phyloP scores from a whole-genome alignment of 2,329 filamentous ascomycete genomes.

The Cadophora gregata region DNA sequence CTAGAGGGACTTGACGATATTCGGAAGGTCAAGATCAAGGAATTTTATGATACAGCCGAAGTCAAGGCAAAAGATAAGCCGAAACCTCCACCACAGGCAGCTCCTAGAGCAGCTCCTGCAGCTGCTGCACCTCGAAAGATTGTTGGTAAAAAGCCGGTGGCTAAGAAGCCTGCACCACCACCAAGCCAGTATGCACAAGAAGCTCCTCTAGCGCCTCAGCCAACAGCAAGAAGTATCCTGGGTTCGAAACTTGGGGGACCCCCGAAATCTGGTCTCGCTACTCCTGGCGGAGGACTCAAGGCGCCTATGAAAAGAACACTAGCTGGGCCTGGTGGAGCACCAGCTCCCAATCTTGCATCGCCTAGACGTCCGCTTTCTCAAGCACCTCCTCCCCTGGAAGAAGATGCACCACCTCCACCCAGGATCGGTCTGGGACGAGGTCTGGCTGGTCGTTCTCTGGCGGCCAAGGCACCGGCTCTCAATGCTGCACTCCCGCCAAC shows the following conservation, averaged over 20 bases:
- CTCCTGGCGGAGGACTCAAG: slow-evolving; percentile 56
- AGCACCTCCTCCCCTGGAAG: slow-evolving; percentile 52
- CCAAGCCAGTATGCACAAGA: slow-evolving; percentile 53
- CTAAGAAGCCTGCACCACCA: slow-evolving; percentile 55
- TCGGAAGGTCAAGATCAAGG: slow-evolving; percentile 92
- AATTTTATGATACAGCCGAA: slow-evolving; percentile 82
- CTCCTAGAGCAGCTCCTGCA: slow-evolving; percentile 55
- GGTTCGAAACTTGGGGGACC: slow-evolving; percentile 62
- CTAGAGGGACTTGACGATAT: slow-evolving; percentile 95
- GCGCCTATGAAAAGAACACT: slow-evolving; percentile 62
- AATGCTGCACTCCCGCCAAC: slow-evolving; percentile 56
- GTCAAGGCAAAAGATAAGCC: slow-evolving; percentile 93
- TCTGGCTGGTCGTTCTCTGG: slow-evolving; percentile 83
- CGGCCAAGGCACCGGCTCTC: slow-evolving; percentile 68
- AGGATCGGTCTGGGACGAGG: slow-evolving; percentile 59
- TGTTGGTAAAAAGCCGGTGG: slow-evolving; percentile 47
- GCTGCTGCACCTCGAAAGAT: slow-evolving; percentile 53
- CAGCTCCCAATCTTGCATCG: slow-evolving; percentile 50
- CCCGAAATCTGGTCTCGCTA: slow-evolving; percentile 56
- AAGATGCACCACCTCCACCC: slow-evolving; percentile 45
- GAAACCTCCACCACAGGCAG: slow-evolving; percentile 74
- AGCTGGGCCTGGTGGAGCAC: slow-evolving; percentile 51
- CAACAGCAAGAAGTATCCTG: slow-evolving; percentile 57
- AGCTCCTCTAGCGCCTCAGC: slow-evolving; percentile 62
- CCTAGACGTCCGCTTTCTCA: slow-evolving; percentile 53